Evolutionary conservation across 208 protist species (phyloP), one percentile per base, ranked within the genome.

Genomic region (Herpetomonas tarakana): DNA sequence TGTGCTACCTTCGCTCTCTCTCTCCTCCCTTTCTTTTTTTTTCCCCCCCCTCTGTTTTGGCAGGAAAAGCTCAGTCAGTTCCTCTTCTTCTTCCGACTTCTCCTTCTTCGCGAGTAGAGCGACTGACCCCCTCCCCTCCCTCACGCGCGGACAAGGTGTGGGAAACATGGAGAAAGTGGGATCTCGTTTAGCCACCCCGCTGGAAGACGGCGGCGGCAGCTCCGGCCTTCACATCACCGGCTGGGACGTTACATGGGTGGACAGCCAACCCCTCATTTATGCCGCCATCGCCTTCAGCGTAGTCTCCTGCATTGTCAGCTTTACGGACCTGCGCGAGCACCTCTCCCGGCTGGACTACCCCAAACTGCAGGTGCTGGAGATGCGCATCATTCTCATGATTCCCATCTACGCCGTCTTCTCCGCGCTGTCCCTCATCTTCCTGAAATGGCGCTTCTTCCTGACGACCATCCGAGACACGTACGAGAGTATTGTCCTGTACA

Each of bases 401-500:
- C 90, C 90, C 19, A 83, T 94, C 30, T 94, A 90, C 69, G 84
- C 79, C 45, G 22, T 92, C 53, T 87, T 90, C 68, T 88, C 86
- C 12, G 68, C 79, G 19, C 51, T 86, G 26, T 90, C 86, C 44
- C 50, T 92, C 22, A 46, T 84, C 16, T 68, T 85, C 45, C 25
- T 57, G 12, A 24, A 71, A 38, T 76, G 72, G 73, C 81, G 82
- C 67, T 92, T 92, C 66, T 87, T 88, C 52, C 81, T 93, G 52
- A 82, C 85, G 44, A 88, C 83, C 14, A 68, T 92, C 31, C 86
- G 90, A 0, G 88, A 94, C 65, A 84, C 78, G 19, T 94, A 94
- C 78, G 87, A 96, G 72, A 87, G 82, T 61, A 92, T 93, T 68
- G 88, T 97, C 14, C 70, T 97, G 18, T 97, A 97, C 71, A 85